Evolutionary conservation across 2,329 filamentous ascomycete genomes (phyloP), one percentile per base, ranked within the genome.

Genomic region (Elsinoe necatrix): DNA sequence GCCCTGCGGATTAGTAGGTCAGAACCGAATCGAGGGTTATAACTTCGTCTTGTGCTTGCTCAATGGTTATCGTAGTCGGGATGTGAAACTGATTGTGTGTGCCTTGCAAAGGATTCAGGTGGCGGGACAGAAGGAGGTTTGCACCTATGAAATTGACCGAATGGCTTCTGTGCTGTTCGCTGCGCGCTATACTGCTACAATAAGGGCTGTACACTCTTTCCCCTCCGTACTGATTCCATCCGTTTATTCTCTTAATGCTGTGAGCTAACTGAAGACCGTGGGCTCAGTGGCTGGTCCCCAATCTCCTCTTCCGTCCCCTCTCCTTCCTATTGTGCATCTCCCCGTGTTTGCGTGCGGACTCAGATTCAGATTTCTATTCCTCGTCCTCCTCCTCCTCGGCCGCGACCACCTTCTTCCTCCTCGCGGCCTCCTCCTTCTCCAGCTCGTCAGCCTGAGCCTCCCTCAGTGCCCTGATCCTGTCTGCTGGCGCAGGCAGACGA

Each of bases 401-500:
- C 4, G 55, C 59, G 16, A 61, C 56, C n/a, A 51, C 37, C 61
- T 61, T 62, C 4, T 25, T 35, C 14, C 65, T 66, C 58, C 63
- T 67, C 37, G 63, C 65, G 57, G 64, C 63, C 62, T 67, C 65
- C 61, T 69, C 69, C 21, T 66, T 59, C 57, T 65, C 61, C 16
- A 64, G 52, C 51, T 63, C 58, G 50, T 65, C 60, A 16, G 50
- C 59, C 61, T 69, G 67, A 18, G 63, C 56, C 6, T 65, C 65
- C 55, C 79, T 71, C 60, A 84, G 71, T 39, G 75, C 74, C 65
- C 74, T 70, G 35, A 79, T 69, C 31, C 75, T 69, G 60, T 79
- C 75, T 12, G 72, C 72, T 4, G 76, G 73, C 39, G 72, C 69
- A 16, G 72, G 67, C 35, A 71, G 62, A 60, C 67, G 69, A 54